Evolutionary conservation across 345 rosid species (phyloP), one percentile per base, ranked within the genome.

Genomic region (Bruguiera parviflora): DNA sequence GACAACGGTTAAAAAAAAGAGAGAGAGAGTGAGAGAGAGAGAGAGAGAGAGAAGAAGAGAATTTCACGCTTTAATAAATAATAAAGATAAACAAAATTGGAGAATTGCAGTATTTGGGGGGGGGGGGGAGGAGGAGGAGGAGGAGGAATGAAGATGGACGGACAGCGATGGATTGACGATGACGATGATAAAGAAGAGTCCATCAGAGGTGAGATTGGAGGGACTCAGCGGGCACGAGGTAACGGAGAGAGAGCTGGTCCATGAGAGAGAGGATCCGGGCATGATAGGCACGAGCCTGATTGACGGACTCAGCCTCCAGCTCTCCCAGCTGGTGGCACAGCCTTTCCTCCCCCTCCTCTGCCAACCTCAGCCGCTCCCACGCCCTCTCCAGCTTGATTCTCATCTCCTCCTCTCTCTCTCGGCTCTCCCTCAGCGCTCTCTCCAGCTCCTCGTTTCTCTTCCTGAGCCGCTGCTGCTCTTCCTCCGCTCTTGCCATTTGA

Each of bases 281-380:
- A 65, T 76, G 87, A 65, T 86, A 83, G 10, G 53, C 89, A 64
- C 93, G 93, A 8, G 96, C 98, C 49, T 87, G 87, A 47, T 75
- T 67, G 39, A 87, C 80, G 28, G 93, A 84, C 79, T 92, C 98
- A 0, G 96, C 97, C 80, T 92, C 97, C 3, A 92, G 86, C 77
- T 92, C 96, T 0, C 97, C 96, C 0, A 92, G 87, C 86, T 90
- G 93, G 6, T 85, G 73, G 78, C 96, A 90, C 53, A 92, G 89
- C 73, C 87, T 75, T 81, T 90, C 96, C 84, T 90, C 98, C 0
- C 83, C 98, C 29, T 90, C 96, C 75, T 90, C 98, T 4, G 89
- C 92, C 71, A 89, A 84, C 33, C 88, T 70, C 1, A 92, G 76
- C 68, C 92, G 71, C 63, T 85, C 79, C 84, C 78, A 78, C 0